A percentile compares a stretch with the other conserved stretches of the same genome.
These are phyloP conservation scores for Paradendryphiella salina DNA, from an alignment of 2,329 filamentous ascomycete species.

Conservation along the genomic window DNA sequence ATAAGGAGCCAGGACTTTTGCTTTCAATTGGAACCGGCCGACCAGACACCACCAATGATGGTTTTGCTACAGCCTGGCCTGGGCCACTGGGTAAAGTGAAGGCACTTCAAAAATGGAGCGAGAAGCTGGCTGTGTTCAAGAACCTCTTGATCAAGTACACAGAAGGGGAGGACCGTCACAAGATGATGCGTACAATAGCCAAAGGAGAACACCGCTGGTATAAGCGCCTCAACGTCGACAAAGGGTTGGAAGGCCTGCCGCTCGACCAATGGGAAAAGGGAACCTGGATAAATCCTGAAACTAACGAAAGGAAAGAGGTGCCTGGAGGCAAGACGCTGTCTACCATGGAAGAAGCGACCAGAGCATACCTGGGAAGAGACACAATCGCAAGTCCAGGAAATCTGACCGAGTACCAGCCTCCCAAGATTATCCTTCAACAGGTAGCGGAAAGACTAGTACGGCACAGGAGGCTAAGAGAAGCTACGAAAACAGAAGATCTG, in stretches of 20 bases:
- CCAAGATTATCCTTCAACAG: conserved; percentile 51
- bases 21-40: conserved; percentile 54
- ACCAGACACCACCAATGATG: conserved; percentile 51
- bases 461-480: conserved; percentile 51
- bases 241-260: conserved; percentile 51
- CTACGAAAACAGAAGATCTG: conserved; percentile 38
- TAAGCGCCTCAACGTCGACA: conserved; percentile 54
- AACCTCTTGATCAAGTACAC: conserved; percentile 58
- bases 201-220: conserved; percentile 56
- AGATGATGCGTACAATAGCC: conserved; percentile 52
- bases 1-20: conserved; percentile 50
- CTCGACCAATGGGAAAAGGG: conserved; percentile 55
- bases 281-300: conserved; percentile 43
- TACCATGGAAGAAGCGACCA: conserved; percentile 51
- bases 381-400: conserved; percentile 38
- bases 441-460: conserved; percentile 54
- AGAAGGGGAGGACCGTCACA: conserved; percentile 54
- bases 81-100: conserved; percentile 50
- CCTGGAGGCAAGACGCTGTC: conserved; percentile 51
- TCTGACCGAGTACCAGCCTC: conserved; percentile 51
- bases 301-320: conserved; percentile 37
- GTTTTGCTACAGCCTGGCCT: conserved; percentile 53
- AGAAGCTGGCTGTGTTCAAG: conserved; percentile 55
- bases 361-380: conserved; percentile 47
- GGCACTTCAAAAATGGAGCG: conserved; percentile 51